A percentile compares a stretch with the other conserved stretches of the same genome.
Evolutionary conservation across 2,329 filamentous ascomycete species (phyloP).

Genomic region (Trichoderma endophyticum): DNA sequence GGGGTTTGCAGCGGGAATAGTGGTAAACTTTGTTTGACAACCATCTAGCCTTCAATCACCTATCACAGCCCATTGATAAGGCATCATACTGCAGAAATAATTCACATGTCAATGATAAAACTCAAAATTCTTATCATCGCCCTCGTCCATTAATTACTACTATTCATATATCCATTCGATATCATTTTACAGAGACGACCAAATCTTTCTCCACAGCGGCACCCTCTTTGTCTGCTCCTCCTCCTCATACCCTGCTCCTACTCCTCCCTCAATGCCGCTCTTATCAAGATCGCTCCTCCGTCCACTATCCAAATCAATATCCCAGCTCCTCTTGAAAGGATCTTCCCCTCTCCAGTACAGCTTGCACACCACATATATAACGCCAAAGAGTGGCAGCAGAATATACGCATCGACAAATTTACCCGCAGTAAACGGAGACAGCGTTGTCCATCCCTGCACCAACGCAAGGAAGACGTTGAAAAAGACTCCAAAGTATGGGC

Average conservation of each 20-base stretch:
- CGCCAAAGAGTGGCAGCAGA: constrained; percentile 54
- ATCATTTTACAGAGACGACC: constrained; percentile 39
- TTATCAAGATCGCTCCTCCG: constrained; percentile 54
- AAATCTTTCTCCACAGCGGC: constrained; percentile 43
- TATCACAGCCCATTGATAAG: neutral
- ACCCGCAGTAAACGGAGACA: constrained; percentile 55
- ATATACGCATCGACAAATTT: constrained; percentile 64
- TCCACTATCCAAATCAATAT: constrained; percentile 57
- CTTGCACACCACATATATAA: constrained; percentile 57
- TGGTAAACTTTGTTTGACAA: neutral
- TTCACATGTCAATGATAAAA: neutral
- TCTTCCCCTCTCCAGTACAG: constrained; percentile 50
- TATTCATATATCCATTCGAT: neutral
- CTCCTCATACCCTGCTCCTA: constrained; percentile 31
- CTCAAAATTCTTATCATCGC: neutral
- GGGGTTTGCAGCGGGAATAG: neutral
- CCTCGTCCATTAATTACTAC: neutral
- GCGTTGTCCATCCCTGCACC: constrained; percentile 59
- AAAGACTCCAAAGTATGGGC: constrained; percentile 56
- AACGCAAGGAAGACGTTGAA: constrained; percentile 59
- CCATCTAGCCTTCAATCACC: neutral
- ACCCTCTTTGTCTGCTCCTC: constrained; percentile 26
- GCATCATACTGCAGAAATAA: neutral
- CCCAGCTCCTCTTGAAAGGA: constrained; percentile 45
- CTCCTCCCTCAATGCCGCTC: constrained; percentile 26